A percentile compares a stretch with the other conserved stretches of the same genome.
These are phyloP conservation scores for Cyberlindnera mississippiensis DNA, from an alignment of 805 yeast genomes.

Conservation along the genomic window DNA sequence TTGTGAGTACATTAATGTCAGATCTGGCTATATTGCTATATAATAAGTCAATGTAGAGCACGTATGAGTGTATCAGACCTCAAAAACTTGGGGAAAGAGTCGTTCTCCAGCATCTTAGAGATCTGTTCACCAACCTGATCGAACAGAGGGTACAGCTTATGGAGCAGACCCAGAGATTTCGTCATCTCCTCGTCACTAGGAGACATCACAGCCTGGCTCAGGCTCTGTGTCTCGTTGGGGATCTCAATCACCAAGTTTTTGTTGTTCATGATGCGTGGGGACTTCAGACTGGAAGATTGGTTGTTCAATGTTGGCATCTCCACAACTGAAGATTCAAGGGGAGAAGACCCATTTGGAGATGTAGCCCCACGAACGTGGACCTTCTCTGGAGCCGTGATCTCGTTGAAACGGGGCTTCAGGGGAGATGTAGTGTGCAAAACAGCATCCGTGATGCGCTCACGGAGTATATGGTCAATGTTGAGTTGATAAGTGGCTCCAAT, in stretches of 20 bases:
- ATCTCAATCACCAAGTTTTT: conserved; percentile 24
- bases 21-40: no score
- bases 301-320: not conserved
- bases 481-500: conserved; percentile 65
- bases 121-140: conserved; percentile 47
- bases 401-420: conserved; percentile 16
- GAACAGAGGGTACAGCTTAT: conserved; percentile 39
- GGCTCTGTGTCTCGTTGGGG: conserved; percentile 5
- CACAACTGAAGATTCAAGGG: not conserved
- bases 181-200: conserved; percentile 34
- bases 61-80: conserved; percentile 37
- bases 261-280: conserved; percentile 11
- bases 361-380: conserved; percentile 2
- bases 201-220: conserved; percentile 10
- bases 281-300: conserved; percentile 1
- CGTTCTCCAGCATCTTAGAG: conserved; percentile 60
- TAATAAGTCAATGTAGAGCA: conserved; percentile 20
- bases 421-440: conserved; percentile 39
- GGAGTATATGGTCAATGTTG: conserved; percentile 57
- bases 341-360: not conserved
- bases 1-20: no score
- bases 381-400: conserved; percentile 6
- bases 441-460: conserved; percentile 39
- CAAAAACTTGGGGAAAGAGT: conserved; percentile 70
- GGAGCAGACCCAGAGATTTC: conserved; percentile 34